Base-by-base conservation (phyloP, 805 yeast genomes). In the Kodamaea lidongshanica region DNA sequence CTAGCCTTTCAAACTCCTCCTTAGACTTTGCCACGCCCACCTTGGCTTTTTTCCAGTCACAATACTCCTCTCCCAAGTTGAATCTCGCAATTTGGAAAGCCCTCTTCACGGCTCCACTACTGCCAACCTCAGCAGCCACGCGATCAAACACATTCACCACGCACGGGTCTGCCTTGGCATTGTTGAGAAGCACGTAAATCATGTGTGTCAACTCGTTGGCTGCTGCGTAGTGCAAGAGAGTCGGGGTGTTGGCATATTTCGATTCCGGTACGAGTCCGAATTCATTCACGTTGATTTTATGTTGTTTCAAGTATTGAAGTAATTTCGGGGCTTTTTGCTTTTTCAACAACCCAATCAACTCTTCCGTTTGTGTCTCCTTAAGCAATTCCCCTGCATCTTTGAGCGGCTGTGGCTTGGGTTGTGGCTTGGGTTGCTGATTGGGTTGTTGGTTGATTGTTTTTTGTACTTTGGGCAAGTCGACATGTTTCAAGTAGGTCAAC, bases 321-420 rank as follows among this genome's bases (percentile, higher is more conserved):
- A 92, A 51, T 16, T 81, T 71, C 1, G 95, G 94, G 0, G 87
- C 83, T 43, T 78, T 79, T 4, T 86, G 80, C 42, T 78, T 80
- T 44, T 77, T 81, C 37, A 89, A 49, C 16, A 79, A 59, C 2
- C 64, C 53, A 1, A 79, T 51, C 7, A 87, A 45, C 38, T 84
- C 87, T 12, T 46, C 50, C 0, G 94, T 67, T 24, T 72, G 75
- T 25, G 49, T 56, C 23, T 72, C 86, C 6, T 52, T 41, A 39
- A 43, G 56, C 12, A 36, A 19, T 30, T 48, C 54, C 33, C 54
- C 61, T 23, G 51, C 55, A 18, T 40, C 39, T 35, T 42, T 32
- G 39, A 48, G 33, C 44, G 58, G 24, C 8, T 27, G 29, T 18
- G 24, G 34, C 14, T 34, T 20, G n/a, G 30, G 16, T 12, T 15